These are phyloP conservation scores for Neostapfia colusana DNA, from an alignment of 176 grass and related monocot species.

Conservation along the genomic window DNA sequence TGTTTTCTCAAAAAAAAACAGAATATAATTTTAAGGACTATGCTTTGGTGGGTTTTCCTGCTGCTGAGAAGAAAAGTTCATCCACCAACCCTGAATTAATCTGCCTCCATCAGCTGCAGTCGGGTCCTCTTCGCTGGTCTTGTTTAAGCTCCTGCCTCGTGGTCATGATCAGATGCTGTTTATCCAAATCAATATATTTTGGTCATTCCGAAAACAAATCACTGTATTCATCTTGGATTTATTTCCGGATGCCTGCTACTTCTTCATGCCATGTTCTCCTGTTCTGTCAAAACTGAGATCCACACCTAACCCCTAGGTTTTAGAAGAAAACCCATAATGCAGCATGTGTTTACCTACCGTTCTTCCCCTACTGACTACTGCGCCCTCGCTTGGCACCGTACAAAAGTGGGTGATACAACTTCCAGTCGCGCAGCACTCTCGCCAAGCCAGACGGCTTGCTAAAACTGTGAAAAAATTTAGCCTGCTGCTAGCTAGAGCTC, in stretches of 20 bases:
- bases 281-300: not conserved
- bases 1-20: not conserved
- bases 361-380: slow-evolving; percentile 33
- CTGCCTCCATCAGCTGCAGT: not conserved
- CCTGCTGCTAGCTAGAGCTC: not conserved
- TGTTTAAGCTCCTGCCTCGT: not conserved
- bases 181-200: not conserved
- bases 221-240: not conserved
- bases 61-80: not conserved
- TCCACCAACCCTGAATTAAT: not conserved
- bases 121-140: not conserved
- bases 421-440: not conserved
- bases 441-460: not conserved
- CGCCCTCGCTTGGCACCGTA: not conserved
- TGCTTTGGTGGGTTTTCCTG: not conserved
- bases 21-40: not conserved
- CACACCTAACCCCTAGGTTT: slow-evolving; percentile 19
- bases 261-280: not conserved
- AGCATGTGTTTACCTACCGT: slow-evolving; percentile 40
- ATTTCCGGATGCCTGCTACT: not conserved
- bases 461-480: not conserved
- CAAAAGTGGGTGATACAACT: not conserved
- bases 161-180: not conserved
- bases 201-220: not conserved
- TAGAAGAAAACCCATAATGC: not conserved